These are phyloP conservation scores for Pyrenophora graminea DNA, from an alignment of 2,329 filamentous ascomycete genomes.

Conservation along the genomic window DNA sequence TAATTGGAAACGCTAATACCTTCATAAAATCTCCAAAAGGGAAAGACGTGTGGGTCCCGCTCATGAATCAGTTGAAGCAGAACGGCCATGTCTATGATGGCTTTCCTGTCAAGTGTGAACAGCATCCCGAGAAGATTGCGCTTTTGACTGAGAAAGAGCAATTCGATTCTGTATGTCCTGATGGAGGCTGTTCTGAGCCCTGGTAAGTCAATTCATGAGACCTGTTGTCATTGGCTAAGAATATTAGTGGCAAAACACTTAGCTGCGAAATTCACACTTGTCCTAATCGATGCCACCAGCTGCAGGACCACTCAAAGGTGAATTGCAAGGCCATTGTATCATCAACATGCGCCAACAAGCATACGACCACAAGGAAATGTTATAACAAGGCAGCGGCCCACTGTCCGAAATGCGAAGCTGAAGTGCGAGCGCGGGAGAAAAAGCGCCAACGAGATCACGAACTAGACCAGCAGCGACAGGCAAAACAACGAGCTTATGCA, in stretches of 20 bases:
- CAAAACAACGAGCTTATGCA: constrained; percentile 53
- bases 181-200: constrained; percentile 68
- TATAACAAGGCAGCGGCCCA: constrained; percentile 35
- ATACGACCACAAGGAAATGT: constrained; percentile 57
- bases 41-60: constrained; percentile 59
- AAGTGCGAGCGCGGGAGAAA: constrained; percentile 53
- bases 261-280: constrained; percentile 66
- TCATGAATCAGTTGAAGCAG: constrained; percentile 61
- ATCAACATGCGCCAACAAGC: constrained; percentile 57
- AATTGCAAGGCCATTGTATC: constrained; percentile 51
- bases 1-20: constrained; percentile 71
- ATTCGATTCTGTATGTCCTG: constrained; percentile 66
- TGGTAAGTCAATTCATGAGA: constrained; percentile 47
- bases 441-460: constrained; percentile 54
- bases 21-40: constrained; percentile 66
- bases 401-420: constrained; percentile 59
- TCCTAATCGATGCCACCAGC: constrained; percentile 63
- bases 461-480: constrained; percentile 56
- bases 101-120: constrained; percentile 42
- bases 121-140: constrained; percentile 45
- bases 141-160: constrained; percentile 58
- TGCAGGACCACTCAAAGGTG: constrained; percentile 63
- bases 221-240: no score
- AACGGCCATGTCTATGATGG: constrained; percentile 52
- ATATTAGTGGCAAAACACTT: constrained; percentile 47